Base-by-base conservation (phyloP, 441 rosid species). In the Eutrema salsugineum region DNA sequence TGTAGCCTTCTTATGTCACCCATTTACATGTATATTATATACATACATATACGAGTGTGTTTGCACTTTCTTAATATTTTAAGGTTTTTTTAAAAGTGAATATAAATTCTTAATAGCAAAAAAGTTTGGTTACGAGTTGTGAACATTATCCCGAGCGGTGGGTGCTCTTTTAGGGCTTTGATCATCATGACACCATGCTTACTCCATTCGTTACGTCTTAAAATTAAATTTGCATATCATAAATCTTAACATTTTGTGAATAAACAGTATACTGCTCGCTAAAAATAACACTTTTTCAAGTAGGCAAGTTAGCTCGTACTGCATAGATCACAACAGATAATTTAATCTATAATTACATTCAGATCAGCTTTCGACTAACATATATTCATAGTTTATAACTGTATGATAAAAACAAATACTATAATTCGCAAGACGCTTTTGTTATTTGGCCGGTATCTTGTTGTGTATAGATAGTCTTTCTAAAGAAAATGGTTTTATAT, bases 111-210 rank as follows among this genome's bases (percentile, higher is more conserved):
- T 12, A 71, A 10, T 15, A 57, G 57, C 49, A 33, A 39, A 6
- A 70, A 56, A 65, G 49, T 59, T 65, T 49, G 58, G 67, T 70
- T 71, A 58, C 63, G 55, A 50, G 59, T 70, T 65, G 68, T 66
- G 62, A 77, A 71, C 64, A 71, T 51, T 77, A 71, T 77, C 80
- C 48, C 17, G 54, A 14, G 47, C 8, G 11, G 75, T 77, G 68
- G 63, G 60, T 65, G 58, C 69, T 66, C 62, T 66, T 71, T 71
- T 77, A 77, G 80, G 80, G 80, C 80, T 77, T 71, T 58, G 33
- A 44, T 77, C 73, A 77, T 71, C 76, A 71, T 77, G 80, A 71
- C 80, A 69, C 51, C 46, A 50, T 59, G 72, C 80, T 66, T 77
- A 77, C 69, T 67, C 69, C 44, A 12, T 56, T 30, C 62, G 5